Evolutionary conservation across 1,284 basidiomycete species (phyloP), one percentile per base, ranked within the genome.

Genomic region (Malassezia sp.): DNA sequence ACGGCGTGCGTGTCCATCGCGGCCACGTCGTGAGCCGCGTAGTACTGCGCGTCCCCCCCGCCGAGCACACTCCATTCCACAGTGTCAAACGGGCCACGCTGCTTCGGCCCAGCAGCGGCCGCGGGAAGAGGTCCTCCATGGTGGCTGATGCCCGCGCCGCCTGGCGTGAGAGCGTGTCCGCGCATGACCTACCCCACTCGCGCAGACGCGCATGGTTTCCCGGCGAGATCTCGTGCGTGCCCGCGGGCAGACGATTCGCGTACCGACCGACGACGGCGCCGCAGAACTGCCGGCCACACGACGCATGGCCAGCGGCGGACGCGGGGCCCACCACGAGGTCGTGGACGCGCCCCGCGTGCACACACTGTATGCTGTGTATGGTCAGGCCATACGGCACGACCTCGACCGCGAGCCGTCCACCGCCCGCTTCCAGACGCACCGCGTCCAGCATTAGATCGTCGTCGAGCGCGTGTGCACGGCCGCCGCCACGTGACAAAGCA

Each of bases 261-360:
- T 57, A 67, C 14, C 63, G 57, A 5, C 64, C 64, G 20, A 67
- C 52, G 45, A 67, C 45, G 17, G 61, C 60, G 21, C 64, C 64
- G 38, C 59, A 58, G 49, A 67, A 67, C 15, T 39, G 49, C 5
- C 61, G 45, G 2, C 60, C 60, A 1, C 30, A 27, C 12, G 29
- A 18, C 15, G 51, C 39, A 40, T 67, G 64, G 21, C 56, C 57
- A 3, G 40, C 29, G 2, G 61, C 53, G 20, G 58, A 44, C 42
- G 63, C 57, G n/a, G 64, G 64, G 0, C 63, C 64, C 7, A 46
- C 50, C n/a, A 67, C 54, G 23, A 67, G 50, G 41, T 67, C 64
- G 26, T 41, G 29, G 17, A 17, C 14, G 21, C 22, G 2, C 20
- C 50, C 55, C 21, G 41, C 45, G 5, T 34, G 37, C 20, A 28